Conservation (phyloP, 2,329 filamentous ascomycete genomes). For the Thermochaetoides dissita region DNA sequence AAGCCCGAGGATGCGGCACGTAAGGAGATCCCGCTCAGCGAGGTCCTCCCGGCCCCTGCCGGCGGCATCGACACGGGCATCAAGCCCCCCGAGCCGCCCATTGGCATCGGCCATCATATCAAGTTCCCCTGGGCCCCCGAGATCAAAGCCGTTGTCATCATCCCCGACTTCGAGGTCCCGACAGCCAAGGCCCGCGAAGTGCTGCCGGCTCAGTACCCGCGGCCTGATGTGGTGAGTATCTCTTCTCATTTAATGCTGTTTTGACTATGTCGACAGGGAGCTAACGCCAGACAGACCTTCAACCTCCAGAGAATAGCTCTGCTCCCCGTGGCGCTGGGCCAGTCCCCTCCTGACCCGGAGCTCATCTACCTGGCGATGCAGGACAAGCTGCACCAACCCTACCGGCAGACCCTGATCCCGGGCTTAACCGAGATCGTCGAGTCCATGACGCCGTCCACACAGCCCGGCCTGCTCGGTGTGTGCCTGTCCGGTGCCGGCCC, state of each 20-base stretch:
- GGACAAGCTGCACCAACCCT: slow-evolving; percentile 94
- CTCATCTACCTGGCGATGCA: slow-evolving; percentile 98
- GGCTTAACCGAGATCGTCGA: slow-evolving; percentile 82
- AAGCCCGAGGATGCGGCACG: slow-evolving; percentile 78
- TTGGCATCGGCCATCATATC: slow-evolving; percentile 89
- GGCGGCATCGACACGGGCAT: slow-evolving; percentile 84
- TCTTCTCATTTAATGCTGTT: neutral
- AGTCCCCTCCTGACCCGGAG: slow-evolving; percentile 78
- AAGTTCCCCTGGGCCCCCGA: slow-evolving; percentile 87
- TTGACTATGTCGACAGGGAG: neutral
- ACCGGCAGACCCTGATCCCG: slow-evolving; percentile 81
- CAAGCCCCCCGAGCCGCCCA: slow-evolving; percentile 73
- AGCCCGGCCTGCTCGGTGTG: slow-evolving; percentile 81
- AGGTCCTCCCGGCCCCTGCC: slow-evolving; percentile 80
- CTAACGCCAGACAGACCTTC: slow-evolving; percentile 44
- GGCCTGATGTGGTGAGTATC: slow-evolving; percentile 62
- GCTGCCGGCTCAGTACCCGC: slow-evolving; percentile 64
- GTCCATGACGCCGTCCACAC: slow-evolving; percentile 75
- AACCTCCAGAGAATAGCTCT: slow-evolving; percentile 91
- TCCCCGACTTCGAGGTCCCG: slow-evolving; percentile 90
- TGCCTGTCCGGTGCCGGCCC: slow-evolving; percentile 91
- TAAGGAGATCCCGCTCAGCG: slow-evolving; percentile 84
- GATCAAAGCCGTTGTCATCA: slow-evolving; percentile 94
- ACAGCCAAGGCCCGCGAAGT: slow-evolving; percentile 83
- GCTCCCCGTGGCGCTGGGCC: slow-evolving; percentile 75